These are phyloP conservation scores for Halophytophthora polymorphica DNA, from an alignment of 352 stramenopile genomes.

Conservation along the genomic window DNA sequence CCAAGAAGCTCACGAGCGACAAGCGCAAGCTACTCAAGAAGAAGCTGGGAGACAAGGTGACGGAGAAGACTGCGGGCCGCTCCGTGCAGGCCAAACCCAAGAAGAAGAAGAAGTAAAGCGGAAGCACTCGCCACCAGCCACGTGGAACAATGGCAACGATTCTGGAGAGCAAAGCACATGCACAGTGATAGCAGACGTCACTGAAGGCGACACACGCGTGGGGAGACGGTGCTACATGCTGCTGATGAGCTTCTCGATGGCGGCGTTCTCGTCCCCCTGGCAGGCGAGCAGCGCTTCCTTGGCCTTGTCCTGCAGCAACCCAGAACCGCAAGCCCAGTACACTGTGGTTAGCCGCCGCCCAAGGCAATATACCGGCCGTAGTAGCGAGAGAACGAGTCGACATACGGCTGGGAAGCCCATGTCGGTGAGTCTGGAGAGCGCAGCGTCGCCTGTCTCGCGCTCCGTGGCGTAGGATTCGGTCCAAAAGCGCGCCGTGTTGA, in stretches of 20 bases:
- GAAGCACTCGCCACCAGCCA: background rate
- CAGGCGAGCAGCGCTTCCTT: conserved; percentile 58
- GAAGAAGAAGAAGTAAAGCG: conserved; percentile 42
- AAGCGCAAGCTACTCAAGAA: conserved; percentile 72
- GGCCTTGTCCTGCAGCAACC: conserved; percentile 48
- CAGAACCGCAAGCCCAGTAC: background rate
- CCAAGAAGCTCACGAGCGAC: conserved; percentile 42
- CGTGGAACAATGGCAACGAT: too few relatives aligned
- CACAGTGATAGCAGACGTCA: conserved; percentile 6
- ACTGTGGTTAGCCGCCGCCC: background rate
- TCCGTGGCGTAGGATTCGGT: conserved; percentile 93
- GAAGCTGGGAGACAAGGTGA: conserved; percentile 64
- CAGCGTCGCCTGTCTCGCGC: conserved; percentile 43
- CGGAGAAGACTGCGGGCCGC: conserved; percentile 44
- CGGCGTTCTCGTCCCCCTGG: conserved; percentile 85
- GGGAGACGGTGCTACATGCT: conserved; percentile 44
- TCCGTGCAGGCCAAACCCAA: conserved; percentile 45
- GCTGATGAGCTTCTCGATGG: conserved; percentile 80
- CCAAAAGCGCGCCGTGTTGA: conserved; percentile 95
- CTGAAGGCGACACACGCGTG: background rate
- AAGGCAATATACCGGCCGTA: background rate
- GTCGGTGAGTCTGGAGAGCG: conserved; percentile 71
- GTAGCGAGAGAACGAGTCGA: background rate
- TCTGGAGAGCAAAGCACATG: too few relatives aligned
- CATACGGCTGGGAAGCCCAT: conserved; percentile 84